A percentile compares a stretch with the other conserved stretches of the same genome.
phyloP scores from a whole-genome alignment of 202 grass and related monocot genomes.

The Carex sylvatica region DNA sequence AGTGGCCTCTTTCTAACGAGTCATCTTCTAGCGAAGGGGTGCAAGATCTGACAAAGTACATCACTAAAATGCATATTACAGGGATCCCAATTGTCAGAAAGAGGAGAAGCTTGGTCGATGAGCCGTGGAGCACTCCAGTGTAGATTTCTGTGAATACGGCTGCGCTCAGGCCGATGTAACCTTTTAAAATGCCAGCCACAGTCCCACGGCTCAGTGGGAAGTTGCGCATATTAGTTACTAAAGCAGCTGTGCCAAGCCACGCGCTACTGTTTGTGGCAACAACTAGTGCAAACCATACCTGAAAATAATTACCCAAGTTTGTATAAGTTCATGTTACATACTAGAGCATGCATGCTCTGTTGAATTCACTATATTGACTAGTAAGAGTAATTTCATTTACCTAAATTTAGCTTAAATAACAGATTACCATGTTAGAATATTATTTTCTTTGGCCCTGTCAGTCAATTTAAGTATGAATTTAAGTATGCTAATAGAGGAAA shows the following conservation, averaged over 20 bases:
- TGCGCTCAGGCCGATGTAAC: slow-evolving; percentile 64
- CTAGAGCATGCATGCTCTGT: not conserved
- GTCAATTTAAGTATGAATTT: too few species aligned
- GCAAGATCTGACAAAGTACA: slow-evolving; percentile 80
- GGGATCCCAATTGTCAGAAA: slow-evolving; percentile 70
- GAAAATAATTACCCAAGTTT: slow-evolving; percentile 23
- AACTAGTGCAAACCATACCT: slow-evolving; percentile 84
- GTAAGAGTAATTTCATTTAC: not conserved
- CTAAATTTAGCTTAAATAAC: not conserved
- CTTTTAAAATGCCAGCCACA: slow-evolving; percentile 85
- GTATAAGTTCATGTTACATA: not conserved
- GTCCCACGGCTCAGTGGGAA: slow-evolving; percentile 82
- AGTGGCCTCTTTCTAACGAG: slow-evolving; percentile 54
- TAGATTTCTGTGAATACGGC: slow-evolving; percentile 77
- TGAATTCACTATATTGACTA: not conserved
- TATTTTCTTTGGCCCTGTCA: not conserved
- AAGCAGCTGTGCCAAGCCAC: slow-evolving; percentile 66
- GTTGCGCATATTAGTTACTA: slow-evolving; percentile 95
- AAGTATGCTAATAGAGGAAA: not conserved
- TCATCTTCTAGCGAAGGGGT: slow-evolving; percentile 74
- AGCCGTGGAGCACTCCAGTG: slow-evolving; percentile 54
- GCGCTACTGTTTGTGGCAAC: slow-evolving; percentile 82
- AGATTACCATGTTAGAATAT: not conserved
- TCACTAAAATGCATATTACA: slow-evolving; percentile 49
- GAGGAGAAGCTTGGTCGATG: slow-evolving; percentile 58